Evolutionary conservation across 441 rosid species (phyloP).

Genomic region (Syzygium syzygioides): DNA sequence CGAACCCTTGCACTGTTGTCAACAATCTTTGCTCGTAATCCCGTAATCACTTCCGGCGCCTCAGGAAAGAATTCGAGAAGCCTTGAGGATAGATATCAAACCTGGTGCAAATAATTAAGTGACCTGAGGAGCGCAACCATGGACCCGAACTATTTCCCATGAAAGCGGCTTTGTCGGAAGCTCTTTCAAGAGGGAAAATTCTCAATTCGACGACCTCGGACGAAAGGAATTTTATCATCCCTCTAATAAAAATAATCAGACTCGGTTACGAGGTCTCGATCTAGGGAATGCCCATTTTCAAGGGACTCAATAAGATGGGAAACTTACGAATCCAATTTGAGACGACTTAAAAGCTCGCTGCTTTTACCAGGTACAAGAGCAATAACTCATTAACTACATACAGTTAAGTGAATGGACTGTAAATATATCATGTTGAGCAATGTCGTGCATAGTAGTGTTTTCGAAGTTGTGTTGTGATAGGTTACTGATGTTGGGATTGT

Average conservation of each 20-base stretch:
- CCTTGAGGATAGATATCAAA: not conserved
- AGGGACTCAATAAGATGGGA: not conserved
- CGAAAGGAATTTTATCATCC: not conserved
- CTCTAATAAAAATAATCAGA: too few relatives aligned
- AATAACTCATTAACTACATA: not conserved
- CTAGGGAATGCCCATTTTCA: too few relatives aligned
- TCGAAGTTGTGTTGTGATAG: not conserved
- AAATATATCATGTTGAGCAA: not conserved
- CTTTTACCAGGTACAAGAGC: not conserved
- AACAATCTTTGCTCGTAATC: not conserved
- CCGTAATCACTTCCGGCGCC: not conserved
- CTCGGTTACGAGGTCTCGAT: too few relatives aligned
- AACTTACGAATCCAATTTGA: accelerated
- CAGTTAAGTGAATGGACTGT: not conserved
- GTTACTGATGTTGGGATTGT: not conserved
- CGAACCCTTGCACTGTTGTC: too few relatives aligned
- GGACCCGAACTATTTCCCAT: not conserved
- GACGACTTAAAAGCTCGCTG: not conserved
- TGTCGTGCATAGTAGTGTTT: not conserved
- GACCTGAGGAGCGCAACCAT: not conserved
- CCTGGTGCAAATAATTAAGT: not conserved
- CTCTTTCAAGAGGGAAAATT: not conserved
- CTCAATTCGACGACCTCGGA: not conserved
- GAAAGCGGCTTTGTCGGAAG: too few relatives aligned
- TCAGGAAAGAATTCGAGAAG: not conserved